These are phyloP conservation scores for Parathielavia appendiculata DNA, from an alignment of 495 filamentous ascomycete species.

Conservation along the genomic window DNA sequence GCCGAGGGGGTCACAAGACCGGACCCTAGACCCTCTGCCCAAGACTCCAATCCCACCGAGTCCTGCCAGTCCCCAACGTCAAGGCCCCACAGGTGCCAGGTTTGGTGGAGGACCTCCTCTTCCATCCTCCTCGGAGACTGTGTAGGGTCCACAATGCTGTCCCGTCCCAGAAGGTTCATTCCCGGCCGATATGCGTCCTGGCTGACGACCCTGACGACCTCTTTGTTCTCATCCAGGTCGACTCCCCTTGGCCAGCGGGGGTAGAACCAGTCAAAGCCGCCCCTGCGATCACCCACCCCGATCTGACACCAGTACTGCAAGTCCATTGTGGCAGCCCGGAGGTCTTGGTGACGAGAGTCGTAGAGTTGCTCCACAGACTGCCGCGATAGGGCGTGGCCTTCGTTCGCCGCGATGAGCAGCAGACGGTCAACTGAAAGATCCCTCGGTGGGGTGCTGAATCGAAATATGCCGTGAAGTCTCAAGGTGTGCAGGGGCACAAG, in stretches of 20 bases:
- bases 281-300: slow-evolving; percentile 80
- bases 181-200: slow-evolving; percentile 67
- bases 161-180: slow-evolving; percentile 72
- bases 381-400: slow-evolving; percentile 77
- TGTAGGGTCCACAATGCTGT: slow-evolving; percentile 33
- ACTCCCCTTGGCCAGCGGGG: slow-evolving; percentile 63
- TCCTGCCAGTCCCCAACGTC: slow-evolving; percentile 46
- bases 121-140: slow-evolving; percentile 31
- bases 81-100: slow-evolving; percentile 54
- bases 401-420: slow-evolving; percentile 76
- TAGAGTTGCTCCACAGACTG: slow-evolving; percentile 66
- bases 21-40: slow-evolving; percentile 25
- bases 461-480: slow-evolving; percentile 76
- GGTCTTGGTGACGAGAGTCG: slow-evolving; percentile 57
- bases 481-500: slow-evolving; percentile 65
- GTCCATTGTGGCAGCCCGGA: slow-evolving; percentile 79
- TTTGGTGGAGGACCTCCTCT: slow-evolving; percentile 50
- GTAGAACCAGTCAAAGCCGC: slow-evolving; percentile 86
- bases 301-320: slow-evolving; percentile 97
- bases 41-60: slow-evolving; percentile 28
- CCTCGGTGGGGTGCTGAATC: slow-evolving; percentile 63
- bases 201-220: slow-evolving; percentile 74
- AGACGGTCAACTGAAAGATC: slow-evolving; percentile 74
- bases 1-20: slow-evolving; percentile 19
- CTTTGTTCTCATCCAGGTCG: slow-evolving; percentile 61